Base-by-base conservation (phyloP, 306 rosid species). In the Canavalia gladiata region DNA sequence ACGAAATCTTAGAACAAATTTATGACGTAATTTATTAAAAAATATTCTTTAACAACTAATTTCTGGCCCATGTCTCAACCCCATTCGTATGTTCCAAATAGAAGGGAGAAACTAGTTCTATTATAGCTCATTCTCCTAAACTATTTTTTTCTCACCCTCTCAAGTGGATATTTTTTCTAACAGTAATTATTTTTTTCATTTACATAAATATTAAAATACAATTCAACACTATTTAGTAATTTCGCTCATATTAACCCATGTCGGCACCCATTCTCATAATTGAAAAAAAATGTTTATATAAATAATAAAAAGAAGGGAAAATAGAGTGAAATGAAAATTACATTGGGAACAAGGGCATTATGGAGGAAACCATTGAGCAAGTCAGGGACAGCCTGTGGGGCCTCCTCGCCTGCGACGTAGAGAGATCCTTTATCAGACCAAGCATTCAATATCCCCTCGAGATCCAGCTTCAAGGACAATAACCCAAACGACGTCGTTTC, bases 371-470 rank as follows among this genome's bases (percentile, higher is more conserved):
- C 74, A 59, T 81, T 79, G 5, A 58, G 71, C 39, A 91, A 86
- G 64, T 89, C 86, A 18, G 97, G 97, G 0, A 93, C 97, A n/a
- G 83, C 77, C 37, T 89, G 97, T 51, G 94, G 94, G 7, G 87
- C 63, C 65, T 85, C 77, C 43, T 89, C 92, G 3, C 76, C 88
- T 12, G 81, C 88, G 3, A 96, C 85, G 58, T 59, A 93, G 6
- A 93, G 90, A 4, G 99, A 76, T 29, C 97, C 94, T 72, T 93
- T 89, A 56, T 91, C 94, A 25, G 98, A 90, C 99, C 99, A 96
- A 63, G 97, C 98, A 43, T 90, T 90, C 80, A 96, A 64, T 68
- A 96, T 92, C 51, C 87, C 98, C 70, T 89, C 72, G 62, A 92
- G 93, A 87, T 96, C 93, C 54, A 96, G 91, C 88, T 92, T 96